phyloP scores from a whole-genome alignment of 2,329 filamentous ascomycete species.

The Penicillium hordei region DNA sequence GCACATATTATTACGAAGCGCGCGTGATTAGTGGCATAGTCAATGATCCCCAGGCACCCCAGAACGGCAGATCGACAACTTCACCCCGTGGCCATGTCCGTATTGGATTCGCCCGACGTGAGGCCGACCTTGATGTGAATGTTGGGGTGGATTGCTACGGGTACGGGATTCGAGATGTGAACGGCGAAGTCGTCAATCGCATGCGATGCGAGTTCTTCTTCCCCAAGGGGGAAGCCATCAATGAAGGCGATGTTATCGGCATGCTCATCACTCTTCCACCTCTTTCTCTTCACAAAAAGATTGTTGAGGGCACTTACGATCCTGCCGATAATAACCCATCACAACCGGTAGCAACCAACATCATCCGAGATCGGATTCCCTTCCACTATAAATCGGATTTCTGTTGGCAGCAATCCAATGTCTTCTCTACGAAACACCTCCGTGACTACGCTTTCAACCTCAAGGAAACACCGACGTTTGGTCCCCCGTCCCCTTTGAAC shows the following conservation, averaged over 20 bases:
- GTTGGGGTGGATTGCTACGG: constrained; percentile 94
- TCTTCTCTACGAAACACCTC: constrained; percentile 78
- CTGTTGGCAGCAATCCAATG: constrained; percentile 72
- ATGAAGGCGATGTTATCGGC: constrained; percentile 90
- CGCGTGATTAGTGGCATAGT: constrained; percentile 72
- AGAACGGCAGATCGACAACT: constrained; percentile 23
- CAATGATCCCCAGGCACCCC: constrained; percentile 25
- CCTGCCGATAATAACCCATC: constrained; percentile 67
- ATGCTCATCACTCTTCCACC: constrained; percentile 89
- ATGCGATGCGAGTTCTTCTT: constrained; percentile 92
- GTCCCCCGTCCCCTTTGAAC: constrained; percentile 56
- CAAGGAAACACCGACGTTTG: constrained; percentile 47
- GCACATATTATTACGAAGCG: constrained; percentile 91
- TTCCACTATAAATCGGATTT: constrained; percentile 91
- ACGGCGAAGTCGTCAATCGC: constrained; percentile 89
- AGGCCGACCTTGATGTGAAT: constrained; percentile 50
- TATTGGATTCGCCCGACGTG: constrained; percentile 49
- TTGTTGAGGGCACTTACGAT: constrained; percentile 85
- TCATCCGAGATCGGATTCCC: constrained; percentile 91
- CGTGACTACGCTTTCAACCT: constrained; percentile 63
- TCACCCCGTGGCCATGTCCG: constrained; percentile 47
- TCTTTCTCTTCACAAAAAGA: constrained; percentile 79
- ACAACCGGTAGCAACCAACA: constrained; percentile 64
- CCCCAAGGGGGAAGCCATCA: constrained; percentile 71
- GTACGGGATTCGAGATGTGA: constrained; percentile 85